Percentiles rank a stretch among this genome's conserved stretches.
phyloP scores from a whole-genome alignment of 1,284 basidiomycete genomes.

The Sutorius eximius region DNA sequence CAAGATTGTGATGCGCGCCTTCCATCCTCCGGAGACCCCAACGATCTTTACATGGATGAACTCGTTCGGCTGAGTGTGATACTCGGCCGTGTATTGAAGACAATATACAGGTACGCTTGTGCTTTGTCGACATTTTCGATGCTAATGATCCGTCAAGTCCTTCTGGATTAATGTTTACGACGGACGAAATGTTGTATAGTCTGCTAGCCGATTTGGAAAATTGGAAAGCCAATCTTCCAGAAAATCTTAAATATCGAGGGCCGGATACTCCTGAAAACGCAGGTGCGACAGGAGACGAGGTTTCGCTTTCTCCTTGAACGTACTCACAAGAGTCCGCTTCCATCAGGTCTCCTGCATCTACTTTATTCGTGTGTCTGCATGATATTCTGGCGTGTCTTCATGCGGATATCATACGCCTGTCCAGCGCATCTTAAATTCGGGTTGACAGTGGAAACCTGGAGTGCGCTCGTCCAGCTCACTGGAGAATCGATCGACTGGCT shows the following conservation, averaged over 20 bases:
- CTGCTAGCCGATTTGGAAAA: slow-evolving; percentile 74
- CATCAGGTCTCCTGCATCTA: slow-evolving; percentile 77
- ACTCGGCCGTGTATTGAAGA: slow-evolving; percentile 84
- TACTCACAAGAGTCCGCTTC: slow-evolving; percentile 7
- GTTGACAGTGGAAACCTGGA: slow-evolving; percentile 81
- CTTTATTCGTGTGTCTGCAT: slow-evolving; percentile 85
- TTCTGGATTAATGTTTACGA: slow-evolving; percentile 80
- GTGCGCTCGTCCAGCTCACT: slow-evolving; percentile 67
- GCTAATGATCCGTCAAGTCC: slow-evolving; percentile 51
- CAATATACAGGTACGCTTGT: slow-evolving; percentile 73
- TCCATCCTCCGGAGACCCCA: slow-evolving; percentile 73
- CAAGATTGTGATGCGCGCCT: slow-evolving; percentile 91
- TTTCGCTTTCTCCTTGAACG: not conserved
- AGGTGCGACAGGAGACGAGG: slow-evolving; percentile 47
- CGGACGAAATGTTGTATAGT: slow-evolving; percentile 70
- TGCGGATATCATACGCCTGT: slow-evolving; percentile 88
- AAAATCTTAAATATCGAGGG: slow-evolving; percentile 73
- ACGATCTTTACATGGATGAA: slow-evolving; percentile 79
- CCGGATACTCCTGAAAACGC: slow-evolving; percentile 57
- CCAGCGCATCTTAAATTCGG: slow-evolving; percentile 84
- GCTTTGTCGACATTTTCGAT: slow-evolving; percentile 3
- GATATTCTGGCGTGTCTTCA: slow-evolving; percentile 93
- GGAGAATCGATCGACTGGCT: slow-evolving; percentile 89
- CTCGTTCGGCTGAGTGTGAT: slow-evolving; percentile 86
- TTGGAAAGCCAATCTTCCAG: slow-evolving; percentile 78